phyloP scores from a whole-genome alignment of 305 asterid species.

The Solanum hybrid region DNA sequence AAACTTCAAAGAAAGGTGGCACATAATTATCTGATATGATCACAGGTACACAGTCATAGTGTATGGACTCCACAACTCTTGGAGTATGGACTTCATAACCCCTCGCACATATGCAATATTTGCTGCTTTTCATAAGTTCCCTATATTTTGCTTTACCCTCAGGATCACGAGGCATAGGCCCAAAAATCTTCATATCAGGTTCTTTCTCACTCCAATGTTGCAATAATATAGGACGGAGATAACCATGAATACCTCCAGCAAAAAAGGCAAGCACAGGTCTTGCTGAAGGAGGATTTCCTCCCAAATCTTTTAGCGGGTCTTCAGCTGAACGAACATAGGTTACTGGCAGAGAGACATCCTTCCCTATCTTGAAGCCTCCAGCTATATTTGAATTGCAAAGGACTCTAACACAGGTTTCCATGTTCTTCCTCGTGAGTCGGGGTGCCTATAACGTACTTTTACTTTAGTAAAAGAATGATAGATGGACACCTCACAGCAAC shows the following conservation, averaged over 20 bases:
- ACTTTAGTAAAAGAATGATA: neutral
- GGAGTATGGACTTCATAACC: constrained; percentile 58
- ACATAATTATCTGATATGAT: constrained; percentile 54
- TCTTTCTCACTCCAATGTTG: constrained; percentile 34
- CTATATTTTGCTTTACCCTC: constrained; percentile 46
- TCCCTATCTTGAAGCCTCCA: constrained; percentile 45
- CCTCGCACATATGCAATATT: constrained; percentile 52
- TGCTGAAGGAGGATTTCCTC: constrained; percentile 29
- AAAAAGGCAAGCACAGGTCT: constrained; percentile 39
- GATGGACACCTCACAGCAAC: neutral
- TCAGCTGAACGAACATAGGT: constrained; percentile 38
- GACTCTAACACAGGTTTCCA: constrained; percentile 34
- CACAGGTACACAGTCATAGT: constrained; percentile 51
- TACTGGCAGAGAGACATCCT: constrained; percentile 56
- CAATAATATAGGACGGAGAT: constrained; percentile 37
- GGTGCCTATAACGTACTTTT: constrained; percentile 26
- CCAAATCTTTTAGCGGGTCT: constrained; percentile 41
- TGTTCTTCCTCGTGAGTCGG: constrained; percentile 22
- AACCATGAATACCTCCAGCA: constrained; percentile 53
- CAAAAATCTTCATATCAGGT: constrained; percentile 42
- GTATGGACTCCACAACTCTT: constrained; percentile 45
- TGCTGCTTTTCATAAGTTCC: constrained; percentile 49
- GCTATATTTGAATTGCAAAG: constrained; percentile 51
- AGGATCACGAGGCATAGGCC: constrained; percentile 42
- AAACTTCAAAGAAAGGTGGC: constrained; percentile 43